These are phyloP conservation scores for Guadua angustifolia DNA, from an alignment of 176 grass and related monocot species.

Conservation along the genomic window DNA sequence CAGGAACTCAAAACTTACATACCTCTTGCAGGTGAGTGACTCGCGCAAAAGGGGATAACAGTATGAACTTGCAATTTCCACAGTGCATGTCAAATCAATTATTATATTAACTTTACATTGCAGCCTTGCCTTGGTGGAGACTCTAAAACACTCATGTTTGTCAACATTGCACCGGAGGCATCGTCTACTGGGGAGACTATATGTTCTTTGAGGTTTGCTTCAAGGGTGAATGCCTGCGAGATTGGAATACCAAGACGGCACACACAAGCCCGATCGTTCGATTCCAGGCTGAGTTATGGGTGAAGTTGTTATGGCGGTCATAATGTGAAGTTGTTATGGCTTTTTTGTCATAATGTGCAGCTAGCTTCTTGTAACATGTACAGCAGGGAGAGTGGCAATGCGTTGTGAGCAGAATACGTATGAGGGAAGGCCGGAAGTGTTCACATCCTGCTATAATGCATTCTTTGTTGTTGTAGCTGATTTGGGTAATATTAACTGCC, in stretches of 20 bases:
- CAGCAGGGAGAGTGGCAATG: constrained; percentile 41
- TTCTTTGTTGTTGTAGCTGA: too few relatives aligned
- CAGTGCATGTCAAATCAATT: neutral
- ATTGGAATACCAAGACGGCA: constrained; percentile 81
- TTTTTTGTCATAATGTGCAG: too few relatives aligned
- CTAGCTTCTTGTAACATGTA: constrained; percentile 54
- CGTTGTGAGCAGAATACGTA: constrained; percentile 34
- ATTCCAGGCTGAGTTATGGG: constrained; percentile 55
- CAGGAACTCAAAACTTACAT: constrained; percentile 93
- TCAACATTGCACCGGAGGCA: constrained; percentile 80
- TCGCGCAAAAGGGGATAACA: neutral
- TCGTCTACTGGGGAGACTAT: constrained; percentile 68
- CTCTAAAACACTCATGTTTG: constrained; percentile 93
- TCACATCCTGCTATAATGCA: neutral
- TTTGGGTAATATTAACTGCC: neutral
- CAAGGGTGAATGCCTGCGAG: constrained; percentile 88
- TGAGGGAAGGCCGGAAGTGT: neutral
- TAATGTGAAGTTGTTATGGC: too few relatives aligned
- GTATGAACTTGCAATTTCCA: neutral
- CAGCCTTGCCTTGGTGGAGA: constrained; percentile 98
- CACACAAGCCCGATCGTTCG: constrained; percentile 50
- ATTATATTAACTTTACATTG: constrained; percentile 13
- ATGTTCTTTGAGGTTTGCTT: constrained; percentile 86
- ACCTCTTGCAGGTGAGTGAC: constrained; percentile 77
- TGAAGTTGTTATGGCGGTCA: constrained; percentile 4